Percentiles rank a stretch among this genome's conserved stretches.
Evolutionary conservation across 2,329 filamentous ascomycete species (phyloP).

Genomic region (Dichotomopilus funicola): DNA sequence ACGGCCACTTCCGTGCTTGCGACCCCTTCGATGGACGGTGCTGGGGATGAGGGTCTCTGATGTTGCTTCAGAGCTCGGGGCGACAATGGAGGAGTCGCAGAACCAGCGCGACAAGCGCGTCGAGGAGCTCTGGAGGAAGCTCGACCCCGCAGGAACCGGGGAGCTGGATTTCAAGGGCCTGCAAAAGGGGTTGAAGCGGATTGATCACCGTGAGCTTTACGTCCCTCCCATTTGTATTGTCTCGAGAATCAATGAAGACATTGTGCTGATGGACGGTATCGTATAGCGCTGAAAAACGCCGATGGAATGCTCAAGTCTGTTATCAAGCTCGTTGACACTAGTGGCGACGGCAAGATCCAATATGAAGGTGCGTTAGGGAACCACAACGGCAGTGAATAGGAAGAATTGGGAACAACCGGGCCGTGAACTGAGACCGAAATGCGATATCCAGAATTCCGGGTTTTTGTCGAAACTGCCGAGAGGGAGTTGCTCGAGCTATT

Average conservation of each 20-base stretch:
- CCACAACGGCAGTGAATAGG: no score
- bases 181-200: slow-evolving; percentile 75
- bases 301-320: slow-evolving; percentile 77
- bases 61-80: slow-evolving; percentile 46
- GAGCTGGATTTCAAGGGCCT: slow-evolving; percentile 79
- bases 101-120: slow-evolving; percentile 75
- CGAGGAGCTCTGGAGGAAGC: slow-evolving; percentile 73
- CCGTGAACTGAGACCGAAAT: slow-evolving; percentile 9
- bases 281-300: slow-evolving; percentile 74
- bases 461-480: slow-evolving; percentile 83
- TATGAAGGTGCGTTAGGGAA: slow-evolving; percentile 60
- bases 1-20: slow-evolving; percentile 1
- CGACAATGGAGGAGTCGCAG: slow-evolving; percentile 69
- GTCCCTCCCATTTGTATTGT: not conserved
- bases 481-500: slow-evolving; percentile 77
- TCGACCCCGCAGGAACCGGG: slow-evolving; percentile 71
- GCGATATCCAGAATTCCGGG: slow-evolving; percentile 65
- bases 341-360: slow-evolving; percentile 82
- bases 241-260: no score
- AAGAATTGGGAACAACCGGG: not conserved
- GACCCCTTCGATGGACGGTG: slow-evolving; percentile 33
- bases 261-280: slow-evolving; percentile 7
- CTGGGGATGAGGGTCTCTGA: slow-evolving; percentile 40
- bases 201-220: slow-evolving; percentile 72
- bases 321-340: slow-evolving; percentile 72